A percentile compares a stretch with the other conserved stretches of the same genome.
These are phyloP conservation scores for Phytopythium sindhum DNA, from an alignment of 352 stramenopile species.

Conservation along the genomic window DNA sequence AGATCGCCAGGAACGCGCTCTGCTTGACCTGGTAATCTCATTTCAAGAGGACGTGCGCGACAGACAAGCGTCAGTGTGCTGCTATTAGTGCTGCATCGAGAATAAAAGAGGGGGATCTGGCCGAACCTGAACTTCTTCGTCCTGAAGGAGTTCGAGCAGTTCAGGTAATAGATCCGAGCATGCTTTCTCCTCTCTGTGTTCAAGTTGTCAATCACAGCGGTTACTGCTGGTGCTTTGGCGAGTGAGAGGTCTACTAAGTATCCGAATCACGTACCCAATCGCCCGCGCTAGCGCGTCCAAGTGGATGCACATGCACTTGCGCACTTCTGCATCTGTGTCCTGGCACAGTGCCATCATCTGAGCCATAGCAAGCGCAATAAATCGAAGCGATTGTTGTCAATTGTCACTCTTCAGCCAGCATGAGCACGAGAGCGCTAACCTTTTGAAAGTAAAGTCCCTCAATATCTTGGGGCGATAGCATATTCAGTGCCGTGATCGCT, in stretches of 20 bases:
- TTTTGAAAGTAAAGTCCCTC: constrained; percentile 82
- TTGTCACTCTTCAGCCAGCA: background rate
- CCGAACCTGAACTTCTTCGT: constrained; percentile 75
- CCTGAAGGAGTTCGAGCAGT: constrained; percentile 71
- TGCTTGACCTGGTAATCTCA: constrained; percentile 58
- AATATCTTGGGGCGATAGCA: constrained; percentile 68
- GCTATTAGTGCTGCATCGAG: background rate
- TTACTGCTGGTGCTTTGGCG: background rate
- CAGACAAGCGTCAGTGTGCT: background rate
- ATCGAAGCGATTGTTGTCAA: constrained; percentile 3
- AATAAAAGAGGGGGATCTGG: background rate
- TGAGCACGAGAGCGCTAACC: constrained; percentile 20
- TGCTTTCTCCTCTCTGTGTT: constrained; percentile 53
- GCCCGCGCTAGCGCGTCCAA: constrained; percentile 66
- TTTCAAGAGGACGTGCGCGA: background rate
- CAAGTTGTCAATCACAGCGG: background rate
- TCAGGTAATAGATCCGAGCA: constrained; percentile 66
- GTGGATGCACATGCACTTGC: constrained; percentile 82
- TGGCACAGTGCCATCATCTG: constrained; percentile 86
- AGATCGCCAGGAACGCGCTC: constrained; percentile 61
- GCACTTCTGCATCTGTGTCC: constrained; percentile 80
- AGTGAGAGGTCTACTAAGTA: background rate
- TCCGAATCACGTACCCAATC: constrained; percentile 44
- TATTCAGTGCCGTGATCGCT: constrained; percentile 63
- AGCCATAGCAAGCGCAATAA: background rate